Base-by-base conservation (phyloP, 495 filamentous ascomycete species). In the Neurospora sp. region DNA sequence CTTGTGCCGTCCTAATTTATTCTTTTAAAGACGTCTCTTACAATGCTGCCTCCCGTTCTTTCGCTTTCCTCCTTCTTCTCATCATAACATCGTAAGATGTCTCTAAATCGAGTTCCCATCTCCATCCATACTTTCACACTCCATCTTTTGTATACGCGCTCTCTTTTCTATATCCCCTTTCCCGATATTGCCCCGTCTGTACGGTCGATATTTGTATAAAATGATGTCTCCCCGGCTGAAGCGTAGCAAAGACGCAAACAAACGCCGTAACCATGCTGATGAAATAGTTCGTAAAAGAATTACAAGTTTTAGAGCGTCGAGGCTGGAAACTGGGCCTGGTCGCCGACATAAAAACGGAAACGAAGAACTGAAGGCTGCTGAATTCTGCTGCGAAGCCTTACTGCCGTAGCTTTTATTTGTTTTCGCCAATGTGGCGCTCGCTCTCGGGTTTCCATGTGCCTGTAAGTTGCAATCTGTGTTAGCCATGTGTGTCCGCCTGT, bases 371-470 rank as follows among this genome's bases (percentile, higher is more conserved):
- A 66, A 66, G 9, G 70, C 40, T 14, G 39, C 70, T 31, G 40
- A 35, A n/a, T 5, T 10, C 3, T 18, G 27, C 4, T 23, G 20
- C 39, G 40, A 44, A 71, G 70, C n/a, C 42, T 5, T 27, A 42
- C 5, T 39, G 27, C 37, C 59, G 11, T 70, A 7, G 23, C 44
- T 73, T 71, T 70, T 77, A 78, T 46, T 75, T 69, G 39, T 72
- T 72, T 79, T 83, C 82, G 74, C 87, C 87, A 70, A 89, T 88
- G 73, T 91, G 89, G 46, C 90, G 85, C 78, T 90, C 86, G 72
- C 82, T 86, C 77, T 92, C 91, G 41, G 91, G 91, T 80, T 94
- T 94, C 92, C 92, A 94, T 38, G 91, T 91, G 16, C 92, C 92
- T 94, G 78, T 70, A 9, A 9, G 72, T 70, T 71, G 71, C 27